Conservation (phyloP, 202 grass and related monocot species). For the Eragrostis tef region DNA sequence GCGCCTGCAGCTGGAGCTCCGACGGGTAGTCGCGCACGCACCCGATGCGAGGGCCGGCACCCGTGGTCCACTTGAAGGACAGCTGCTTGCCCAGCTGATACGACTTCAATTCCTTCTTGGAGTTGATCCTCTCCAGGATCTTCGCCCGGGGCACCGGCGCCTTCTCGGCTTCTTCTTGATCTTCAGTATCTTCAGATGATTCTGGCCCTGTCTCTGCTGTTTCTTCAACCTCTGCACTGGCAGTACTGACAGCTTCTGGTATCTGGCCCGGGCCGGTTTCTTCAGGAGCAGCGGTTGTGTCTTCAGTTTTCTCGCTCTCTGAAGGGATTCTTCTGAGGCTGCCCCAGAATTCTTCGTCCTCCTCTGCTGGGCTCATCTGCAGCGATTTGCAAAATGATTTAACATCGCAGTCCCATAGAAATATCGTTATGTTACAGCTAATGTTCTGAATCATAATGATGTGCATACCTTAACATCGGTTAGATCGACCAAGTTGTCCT, state of each 20-base stretch:
- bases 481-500: constrained; percentile 71
- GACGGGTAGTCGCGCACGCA: constrained; percentile 91
- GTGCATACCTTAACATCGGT: constrained; percentile 72
- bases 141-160: constrained; percentile 54
- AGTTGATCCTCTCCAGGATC: constrained; percentile 88
- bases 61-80: constrained; percentile 81
- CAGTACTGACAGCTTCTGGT: neutral
- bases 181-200: constrained; percentile 29
- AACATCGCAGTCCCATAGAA: neutral
- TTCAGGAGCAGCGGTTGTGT: constrained; percentile 10
- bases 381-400: neutral
- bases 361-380: constrained; percentile 67
- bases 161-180: constrained; percentile 39
- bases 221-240: constrained; percentile 22
- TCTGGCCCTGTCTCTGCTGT: neutral
- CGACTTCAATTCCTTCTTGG: constrained; percentile 76
- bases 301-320: constrained; percentile 31
- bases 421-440: too few species aligned
- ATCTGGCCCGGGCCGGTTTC: neutral
- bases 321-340: constrained; percentile 46
- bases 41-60: constrained; percentile 79
- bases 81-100: constrained; percentile 88
- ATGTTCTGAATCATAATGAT: constrained; percentile 9
- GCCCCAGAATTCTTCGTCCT: constrained; percentile 57
- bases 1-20: constrained; percentile 71